Evolutionary conservation across 495 filamentous ascomycete species (phyloP).

Genomic region (Aspergillus cavernicola): DNA sequence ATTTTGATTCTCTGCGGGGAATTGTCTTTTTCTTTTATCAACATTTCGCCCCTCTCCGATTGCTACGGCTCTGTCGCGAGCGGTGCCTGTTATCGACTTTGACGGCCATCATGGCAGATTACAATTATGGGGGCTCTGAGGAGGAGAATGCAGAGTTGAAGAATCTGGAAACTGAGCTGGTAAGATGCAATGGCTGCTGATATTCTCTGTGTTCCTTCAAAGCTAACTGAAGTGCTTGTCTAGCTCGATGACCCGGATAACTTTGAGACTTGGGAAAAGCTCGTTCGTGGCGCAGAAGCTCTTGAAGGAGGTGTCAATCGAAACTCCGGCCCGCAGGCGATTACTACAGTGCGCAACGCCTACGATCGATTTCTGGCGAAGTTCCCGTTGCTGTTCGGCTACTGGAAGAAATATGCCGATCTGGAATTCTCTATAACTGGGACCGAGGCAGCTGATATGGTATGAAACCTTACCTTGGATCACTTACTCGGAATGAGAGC

Average conservation of each 20-base stretch:
- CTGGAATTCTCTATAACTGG: conserved; percentile 95
- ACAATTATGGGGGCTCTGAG: conserved; percentile 70
- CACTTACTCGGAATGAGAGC: conserved; percentile 12
- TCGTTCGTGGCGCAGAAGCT: conserved; percentile 74
- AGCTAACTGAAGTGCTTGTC: conserved; percentile 5
- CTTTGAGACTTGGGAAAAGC: conserved; percentile 93
- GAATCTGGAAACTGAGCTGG: conserved; percentile 73
- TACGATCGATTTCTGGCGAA: conserved; percentile 94
- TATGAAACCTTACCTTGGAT: conserved; percentile 27
- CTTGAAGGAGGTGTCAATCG: conserved; percentile 93
- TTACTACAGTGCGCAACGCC: conserved; percentile 74
- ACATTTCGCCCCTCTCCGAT: too few species aligned
- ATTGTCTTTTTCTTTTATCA: not conserved
- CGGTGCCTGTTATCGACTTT: not conserved
- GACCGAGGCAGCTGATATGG: conserved; percentile 97
- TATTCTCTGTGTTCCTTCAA: not conserved
- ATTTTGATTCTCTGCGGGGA: too few species aligned
- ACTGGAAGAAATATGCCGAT: conserved; percentile 99
- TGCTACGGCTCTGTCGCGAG: too few species aligned
- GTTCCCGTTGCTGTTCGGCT: conserved; percentile 93
- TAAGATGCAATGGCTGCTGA: conserved; percentile 32
- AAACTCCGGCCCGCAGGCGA: conserved; percentile 92
- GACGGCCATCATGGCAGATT: conserved; percentile 48
- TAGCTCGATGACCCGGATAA: conserved; percentile 76
- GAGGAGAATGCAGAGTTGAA: conserved; percentile 83